Percentiles rank a stretch among this genome's conserved stretches.
These are phyloP conservation scores for Spatholobus suberectus DNA, from an alignment of 306 rosid genomes.

Conservation along the genomic window DNA sequence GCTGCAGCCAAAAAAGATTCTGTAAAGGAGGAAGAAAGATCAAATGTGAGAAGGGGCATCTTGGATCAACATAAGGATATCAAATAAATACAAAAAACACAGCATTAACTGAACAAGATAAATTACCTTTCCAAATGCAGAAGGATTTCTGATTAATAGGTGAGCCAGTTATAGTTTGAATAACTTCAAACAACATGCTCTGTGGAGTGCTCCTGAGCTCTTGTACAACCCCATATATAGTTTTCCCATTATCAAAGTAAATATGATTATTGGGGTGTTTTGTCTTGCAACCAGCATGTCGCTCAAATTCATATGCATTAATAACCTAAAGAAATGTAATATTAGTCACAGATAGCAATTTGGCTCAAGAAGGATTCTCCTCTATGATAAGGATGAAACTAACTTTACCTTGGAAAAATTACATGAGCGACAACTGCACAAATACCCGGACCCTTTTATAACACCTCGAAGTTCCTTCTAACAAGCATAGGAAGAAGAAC, in stretches of 20 bases:
- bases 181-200: slow-evolving; percentile 70
- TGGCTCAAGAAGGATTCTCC: slow-evolving; percentile 29
- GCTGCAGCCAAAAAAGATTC: slow-evolving; percentile 78
- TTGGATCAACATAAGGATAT: slow-evolving; percentile 1
- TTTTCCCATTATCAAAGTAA: slow-evolving; percentile 85
- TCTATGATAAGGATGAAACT: background rate
- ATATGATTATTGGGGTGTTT: slow-evolving; percentile 88
- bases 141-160: slow-evolving; percentile 78
- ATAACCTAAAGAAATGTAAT: slow-evolving; percentile 56
- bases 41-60: slow-evolving; percentile 30
- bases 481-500: slow-evolving; percentile 59
- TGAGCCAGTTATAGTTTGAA: slow-evolving; percentile 81
- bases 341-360: slow-evolving; percentile 22
- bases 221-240: slow-evolving; percentile 81
- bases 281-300: slow-evolving; percentile 86
- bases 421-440: slow-evolving; percentile 72
- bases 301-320: slow-evolving; percentile 84
- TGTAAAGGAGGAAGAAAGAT: slow-evolving; percentile 38
- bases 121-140: slow-evolving; percentile 70
- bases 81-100: slow-evolving; percentile 5
- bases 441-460: slow-evolving; percentile 77
- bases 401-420: slow-evolving; percentile 70
- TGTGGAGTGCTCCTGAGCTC: slow-evolving; percentile 86
- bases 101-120: background rate
- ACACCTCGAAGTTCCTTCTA: slow-evolving; percentile 82